Conservation (phyloP, 176 grass and related monocot species). For the Aegilops speltoides region DNA sequence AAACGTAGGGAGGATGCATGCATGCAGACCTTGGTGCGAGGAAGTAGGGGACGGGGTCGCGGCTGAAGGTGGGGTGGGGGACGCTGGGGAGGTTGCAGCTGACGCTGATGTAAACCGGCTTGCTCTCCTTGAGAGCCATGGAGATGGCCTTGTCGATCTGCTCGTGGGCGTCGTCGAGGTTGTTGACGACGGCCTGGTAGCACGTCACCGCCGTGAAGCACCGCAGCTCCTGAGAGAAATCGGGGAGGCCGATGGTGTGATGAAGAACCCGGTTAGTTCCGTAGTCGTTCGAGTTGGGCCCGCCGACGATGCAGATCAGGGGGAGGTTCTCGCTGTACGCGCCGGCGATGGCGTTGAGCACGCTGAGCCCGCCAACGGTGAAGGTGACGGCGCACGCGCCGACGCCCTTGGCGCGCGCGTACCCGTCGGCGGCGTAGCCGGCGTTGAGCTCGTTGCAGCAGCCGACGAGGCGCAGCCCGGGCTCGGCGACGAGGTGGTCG, state of each 20-base stretch:
- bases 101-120: slow-evolving; percentile 85
- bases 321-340: slow-evolving; percentile 59
- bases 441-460: slow-evolving; percentile 75
- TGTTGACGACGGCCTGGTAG: slow-evolving; percentile 58
- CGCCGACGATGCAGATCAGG: slow-evolving; percentile 56
- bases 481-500: slow-evolving; percentile 19
- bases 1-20: neutral
- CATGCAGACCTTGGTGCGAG: slow-evolving; percentile 40
- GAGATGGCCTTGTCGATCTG: slow-evolving; percentile 82
- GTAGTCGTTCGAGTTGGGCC: slow-evolving; percentile 59
- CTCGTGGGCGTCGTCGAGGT: slow-evolving; percentile 79
- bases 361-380: slow-evolving; percentile 63
- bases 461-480: slow-evolving; percentile 27
- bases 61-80: slow-evolving; percentile 66
- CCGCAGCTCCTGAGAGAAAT: slow-evolving; percentile 61
- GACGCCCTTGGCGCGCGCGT: slow-evolving; percentile 47
- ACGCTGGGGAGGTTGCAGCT: slow-evolving; percentile 67
- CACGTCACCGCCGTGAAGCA: slow-evolving; percentile 54
- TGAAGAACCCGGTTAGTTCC: slow-evolving; percentile 52
- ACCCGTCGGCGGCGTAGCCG: slow-evolving; percentile 59
- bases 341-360: slow-evolving; percentile 56
- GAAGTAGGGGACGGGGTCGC: slow-evolving; percentile 50
- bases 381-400: slow-evolving; percentile 63
- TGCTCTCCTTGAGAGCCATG: slow-evolving; percentile 78
- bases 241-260: slow-evolving; percentile 53